Base-by-base conservation (phyloP, 2,329 filamentous ascomycete species). In the Xylariaceae sp. region DNA sequence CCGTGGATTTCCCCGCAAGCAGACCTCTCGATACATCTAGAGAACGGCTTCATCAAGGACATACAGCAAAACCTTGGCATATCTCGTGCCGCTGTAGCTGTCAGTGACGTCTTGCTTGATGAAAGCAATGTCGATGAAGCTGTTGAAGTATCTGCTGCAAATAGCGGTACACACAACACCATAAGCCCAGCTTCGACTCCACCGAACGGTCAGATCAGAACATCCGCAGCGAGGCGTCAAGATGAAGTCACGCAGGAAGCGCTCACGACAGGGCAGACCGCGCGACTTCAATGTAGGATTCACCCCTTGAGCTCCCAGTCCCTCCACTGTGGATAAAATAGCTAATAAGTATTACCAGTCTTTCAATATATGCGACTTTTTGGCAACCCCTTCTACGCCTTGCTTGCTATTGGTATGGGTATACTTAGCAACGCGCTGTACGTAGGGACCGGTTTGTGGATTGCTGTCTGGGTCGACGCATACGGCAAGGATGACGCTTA, bases 401-500 rank as follows among this genome's bases (percentile, higher is more conserved):
- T 66, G 4, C 45, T 63, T 3, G 66, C 68, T 30, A 50, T 74
- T 8, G 13, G 60, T 2, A 61, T 64, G 49, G 62, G 67, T 19
- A 47, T 72, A n/a, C 37, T 72, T 3, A 61, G 62, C 34, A 69
- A 71, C 30, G 55, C 66, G 4, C 64, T 64, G 19, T 65, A 64
- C 32, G 65, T 76, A 36, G 63, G 60, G 4, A 66, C 66, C 3
- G 65, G 64, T 4, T 55, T 72, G 24, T 78, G 74, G 73, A 62
- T 78, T 22, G 71, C 72, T 0, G 57, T 73, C 19, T 78, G 74
- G 74, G 72, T 76, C 1, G 71, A 73, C n/a, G 72, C 72, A 1
- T 73, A 72, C 43, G 62, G 62, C 22, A 60, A 64, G n/a, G 58
- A 67, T 6, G 63, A 65, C 7, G 64, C 69, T 13, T 61, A 70